Percentiles rank a stretch among this genome's conserved stretches.
Evolutionary conservation across 805 yeast genomes (phyloP).

Genomic region (Yarrowia porcina): DNA sequence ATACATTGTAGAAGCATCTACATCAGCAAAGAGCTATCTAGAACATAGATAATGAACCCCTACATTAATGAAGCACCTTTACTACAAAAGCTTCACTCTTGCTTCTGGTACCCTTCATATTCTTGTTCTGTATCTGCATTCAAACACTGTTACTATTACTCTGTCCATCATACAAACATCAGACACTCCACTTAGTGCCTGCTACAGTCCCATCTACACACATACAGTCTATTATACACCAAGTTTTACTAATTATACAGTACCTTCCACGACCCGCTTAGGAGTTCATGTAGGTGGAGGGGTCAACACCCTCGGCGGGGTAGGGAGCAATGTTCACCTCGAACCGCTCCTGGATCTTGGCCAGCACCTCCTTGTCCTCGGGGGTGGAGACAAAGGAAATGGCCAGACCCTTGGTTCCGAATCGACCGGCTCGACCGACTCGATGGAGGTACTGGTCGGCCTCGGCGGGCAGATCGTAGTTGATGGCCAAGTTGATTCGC

Average conservation of each 20-base stretch:
- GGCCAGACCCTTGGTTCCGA: slow-evolving; percentile 98
- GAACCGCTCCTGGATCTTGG: slow-evolving; percentile 92
- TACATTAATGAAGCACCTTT: too few relatives aligned
- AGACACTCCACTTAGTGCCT: too few relatives aligned
- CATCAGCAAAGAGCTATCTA: too few relatives aligned
- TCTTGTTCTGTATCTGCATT: too few relatives aligned
- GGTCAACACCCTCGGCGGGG: slow-evolving; percentile 98
- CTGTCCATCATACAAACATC: not conserved
- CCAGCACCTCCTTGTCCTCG: slow-evolving; percentile 85
- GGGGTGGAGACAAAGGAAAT: slow-evolving; percentile 81
- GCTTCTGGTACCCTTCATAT: too few relatives aligned
- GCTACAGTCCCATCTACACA: too few relatives aligned
- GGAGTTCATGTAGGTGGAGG: slow-evolving; percentile 96
- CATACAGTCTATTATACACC: not conserved
- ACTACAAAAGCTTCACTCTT: too few relatives aligned
- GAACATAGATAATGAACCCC: too few relatives aligned
- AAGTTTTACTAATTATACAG: slow-evolving; percentile 24
- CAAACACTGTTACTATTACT: too few relatives aligned
- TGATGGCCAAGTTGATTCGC: slow-evolving; percentile 96
- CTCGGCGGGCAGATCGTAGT: slow-evolving; percentile 92
- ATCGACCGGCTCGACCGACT: slow-evolving; percentile 99
- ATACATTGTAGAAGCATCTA: too few relatives aligned
- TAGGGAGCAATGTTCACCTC: slow-evolving; percentile 92
- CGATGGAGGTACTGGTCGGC: slow-evolving; percentile 98
- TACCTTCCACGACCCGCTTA: slow-evolving; percentile 16